A percentile compares a stretch with the other conserved stretches of the same genome.
Evolutionary conservation across 768 basidiomycete species (phyloP).

Genomic region (Paxillus rubicundulus): DNA sequence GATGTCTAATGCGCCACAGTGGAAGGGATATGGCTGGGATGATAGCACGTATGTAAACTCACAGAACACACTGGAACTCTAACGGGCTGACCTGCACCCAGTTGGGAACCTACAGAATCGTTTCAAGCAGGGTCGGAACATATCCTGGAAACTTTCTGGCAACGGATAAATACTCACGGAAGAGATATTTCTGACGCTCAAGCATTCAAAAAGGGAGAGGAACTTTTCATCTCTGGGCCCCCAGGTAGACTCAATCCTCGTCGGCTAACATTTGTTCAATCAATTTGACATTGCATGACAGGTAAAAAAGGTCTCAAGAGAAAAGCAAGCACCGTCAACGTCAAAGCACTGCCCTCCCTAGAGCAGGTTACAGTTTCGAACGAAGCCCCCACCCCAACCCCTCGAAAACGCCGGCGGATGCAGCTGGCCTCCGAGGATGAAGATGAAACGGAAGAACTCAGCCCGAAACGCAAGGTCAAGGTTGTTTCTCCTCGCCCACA

Average conservation of each 20-base stretch:
- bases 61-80: neutral
- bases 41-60: constrained; percentile 55
- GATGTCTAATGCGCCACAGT: constrained; percentile 35
- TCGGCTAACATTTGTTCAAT: neutral
- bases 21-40: constrained; percentile 55
- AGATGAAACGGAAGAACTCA: constrained; percentile 2
- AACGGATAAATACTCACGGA: constrained; percentile 28
- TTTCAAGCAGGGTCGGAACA: constrained; percentile 56
- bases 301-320: constrained; percentile 18
- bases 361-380: constrained; percentile 10
- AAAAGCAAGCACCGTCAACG: constrained; percentile 13
- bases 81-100: constrained; percentile 25
- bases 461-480: constrained; percentile 6
- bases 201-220: constrained; percentile 53
- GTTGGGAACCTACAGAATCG: constrained; percentile 68
- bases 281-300: constrained; percentile 7
- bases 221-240: constrained; percentile 54
- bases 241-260: constrained; percentile 42
- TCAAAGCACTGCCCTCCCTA: constrained; percentile 4
- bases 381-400: constrained; percentile 8
- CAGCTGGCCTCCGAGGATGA: constrained; percentile 8
- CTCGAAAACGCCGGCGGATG: constrained; percentile 27
- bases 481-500: neutral
- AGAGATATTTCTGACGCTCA: constrained; percentile 50
- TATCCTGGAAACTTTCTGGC: constrained; percentile 42